Evolutionary conservation across 2,329 filamentous ascomycete genomes (phyloP).

Genomic region (Apiospora aurea): DNA sequence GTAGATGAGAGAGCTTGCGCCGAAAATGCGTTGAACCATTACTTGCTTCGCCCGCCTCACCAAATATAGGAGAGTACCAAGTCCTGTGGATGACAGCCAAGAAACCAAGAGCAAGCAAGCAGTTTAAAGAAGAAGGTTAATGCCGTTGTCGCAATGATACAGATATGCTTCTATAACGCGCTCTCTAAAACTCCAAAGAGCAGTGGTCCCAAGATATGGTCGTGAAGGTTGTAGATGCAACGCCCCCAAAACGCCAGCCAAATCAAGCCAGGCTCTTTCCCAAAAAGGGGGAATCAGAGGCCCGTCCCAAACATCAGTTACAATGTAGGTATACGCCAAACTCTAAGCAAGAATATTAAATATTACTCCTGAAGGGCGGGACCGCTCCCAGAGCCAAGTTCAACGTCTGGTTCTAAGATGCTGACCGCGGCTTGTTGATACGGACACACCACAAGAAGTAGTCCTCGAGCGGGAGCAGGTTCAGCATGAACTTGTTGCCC

Average conservation of each 20-base stretch:
- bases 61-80: no score
- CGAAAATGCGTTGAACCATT: no score
- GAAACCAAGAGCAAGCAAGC: not conserved
- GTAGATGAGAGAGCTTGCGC: no score
- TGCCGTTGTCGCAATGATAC: not conserved
- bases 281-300: no score
- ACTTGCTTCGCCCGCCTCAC: no score
- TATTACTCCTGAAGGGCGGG: not conserved
- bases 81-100: not conserved
- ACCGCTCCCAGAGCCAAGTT: not conserved
- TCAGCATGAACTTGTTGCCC: conserved; percentile 61
- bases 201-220: not conserved
- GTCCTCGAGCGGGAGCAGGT: conserved; percentile 71
- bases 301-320: not conserved
- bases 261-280: not conserved
- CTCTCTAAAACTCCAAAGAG: not conserved
- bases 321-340: not conserved
- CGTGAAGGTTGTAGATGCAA: not conserved
- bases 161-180: not conserved
- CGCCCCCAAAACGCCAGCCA: not conserved
- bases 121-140: not conserved
- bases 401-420: not conserved
- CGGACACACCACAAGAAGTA: conserved; percentile 69
- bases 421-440: conserved; percentile 65
- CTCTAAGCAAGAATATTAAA: not conserved